Percentiles rank a stretch among this genome's conserved stretches.
Evolutionary conservation across 2,329 filamentous ascomycete genomes (phyloP).

Genomic region (Colletotrichum orbiculare): DNA sequence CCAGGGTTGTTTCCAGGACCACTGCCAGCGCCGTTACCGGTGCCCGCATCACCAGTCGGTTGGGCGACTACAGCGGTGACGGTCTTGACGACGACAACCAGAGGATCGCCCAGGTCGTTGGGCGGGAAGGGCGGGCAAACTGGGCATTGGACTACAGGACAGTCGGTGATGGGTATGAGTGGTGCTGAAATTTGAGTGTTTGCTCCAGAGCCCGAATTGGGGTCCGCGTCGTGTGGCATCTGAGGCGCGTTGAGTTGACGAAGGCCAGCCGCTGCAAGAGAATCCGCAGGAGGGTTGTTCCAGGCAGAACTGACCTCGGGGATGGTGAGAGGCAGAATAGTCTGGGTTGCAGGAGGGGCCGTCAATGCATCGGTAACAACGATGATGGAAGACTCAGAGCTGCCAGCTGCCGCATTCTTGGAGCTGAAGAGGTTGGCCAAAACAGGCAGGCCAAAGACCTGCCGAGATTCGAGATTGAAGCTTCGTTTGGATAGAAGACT

Average conservation of each 20-base stretch:
- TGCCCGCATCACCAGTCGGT: neutral
- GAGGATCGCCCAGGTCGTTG: neutral
- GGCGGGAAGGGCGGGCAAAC: conserved; percentile 34
- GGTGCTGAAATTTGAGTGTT: conserved; percentile 15
- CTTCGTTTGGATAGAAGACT: neutral
- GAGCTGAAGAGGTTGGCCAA: neutral
- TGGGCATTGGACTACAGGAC: conserved; percentile 37
- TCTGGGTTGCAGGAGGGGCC: neutral
- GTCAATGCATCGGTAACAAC: neutral
- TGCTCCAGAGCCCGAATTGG: neutral
- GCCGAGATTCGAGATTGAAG: conserved; percentile 4
- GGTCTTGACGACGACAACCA: conserved; percentile 16
- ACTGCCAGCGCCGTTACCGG: neutral
- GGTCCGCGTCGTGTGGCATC: conserved; percentile 5
- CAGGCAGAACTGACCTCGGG: neutral
- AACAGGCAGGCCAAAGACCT: conserved; percentile 19
- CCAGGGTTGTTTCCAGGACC: neutral
- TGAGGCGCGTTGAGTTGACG: conserved; percentile 19
- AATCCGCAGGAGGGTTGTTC: neutral
- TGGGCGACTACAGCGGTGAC: conserved; percentile 26
- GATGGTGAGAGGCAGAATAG: too few relatives aligned
- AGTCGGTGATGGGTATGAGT: conserved; percentile 29
- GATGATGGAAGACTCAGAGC: neutral
- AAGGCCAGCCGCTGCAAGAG: neutral
- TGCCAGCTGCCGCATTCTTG: neutral